Conservation (phyloP, 208 protist genomes). For the Leishmania lainsoni region DNA sequence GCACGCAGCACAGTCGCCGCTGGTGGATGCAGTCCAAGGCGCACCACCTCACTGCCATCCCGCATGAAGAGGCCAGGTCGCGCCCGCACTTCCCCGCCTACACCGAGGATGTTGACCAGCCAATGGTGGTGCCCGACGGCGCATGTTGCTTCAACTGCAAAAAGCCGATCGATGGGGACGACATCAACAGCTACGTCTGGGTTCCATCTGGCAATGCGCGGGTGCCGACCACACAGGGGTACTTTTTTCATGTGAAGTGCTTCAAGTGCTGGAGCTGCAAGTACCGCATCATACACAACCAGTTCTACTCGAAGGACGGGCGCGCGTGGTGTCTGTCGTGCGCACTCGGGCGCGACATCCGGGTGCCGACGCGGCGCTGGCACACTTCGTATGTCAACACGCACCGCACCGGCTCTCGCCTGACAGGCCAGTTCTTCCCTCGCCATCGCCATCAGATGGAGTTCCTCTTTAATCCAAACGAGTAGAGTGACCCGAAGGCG, state of each 20-base stretch:
- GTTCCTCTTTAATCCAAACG: conserved; percentile 84
- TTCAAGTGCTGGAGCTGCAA: conserved; percentile 92
- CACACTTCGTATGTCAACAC: conserved; percentile 91
- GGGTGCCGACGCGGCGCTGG: conserved; percentile 84
- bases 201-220: conserved; percentile 86
- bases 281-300: conserved; percentile 87
- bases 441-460: conserved; percentile 87
- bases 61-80: conserved; percentile 78
- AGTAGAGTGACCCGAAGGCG: conserved; percentile 33
- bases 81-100: conserved; percentile 86
- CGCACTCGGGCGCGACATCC: conserved; percentile 82
- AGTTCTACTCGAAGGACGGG: conserved; percentile 90
- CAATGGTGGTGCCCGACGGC: conserved; percentile 74
- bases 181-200: conserved; percentile 89
- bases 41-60: conserved; percentile 78
- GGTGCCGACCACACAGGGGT: conserved; percentile 81
- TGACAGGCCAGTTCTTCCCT: conserved; percentile 86
- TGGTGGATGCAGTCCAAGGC: conserved; percentile 93
- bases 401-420: conserved; percentile 83
- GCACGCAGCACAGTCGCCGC: conserved; percentile 85
- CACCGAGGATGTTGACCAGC: conserved; percentile 84
- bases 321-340: conserved; percentile 84
- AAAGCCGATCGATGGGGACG: conserved; percentile 62
- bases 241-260: conserved; percentile 91
- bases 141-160: conserved; percentile 89